Evolutionary conservation across 345 rosid genomes (phyloP), one percentile per base, ranked within the genome.

Genomic region (Nephelium lappaceum): DNA sequence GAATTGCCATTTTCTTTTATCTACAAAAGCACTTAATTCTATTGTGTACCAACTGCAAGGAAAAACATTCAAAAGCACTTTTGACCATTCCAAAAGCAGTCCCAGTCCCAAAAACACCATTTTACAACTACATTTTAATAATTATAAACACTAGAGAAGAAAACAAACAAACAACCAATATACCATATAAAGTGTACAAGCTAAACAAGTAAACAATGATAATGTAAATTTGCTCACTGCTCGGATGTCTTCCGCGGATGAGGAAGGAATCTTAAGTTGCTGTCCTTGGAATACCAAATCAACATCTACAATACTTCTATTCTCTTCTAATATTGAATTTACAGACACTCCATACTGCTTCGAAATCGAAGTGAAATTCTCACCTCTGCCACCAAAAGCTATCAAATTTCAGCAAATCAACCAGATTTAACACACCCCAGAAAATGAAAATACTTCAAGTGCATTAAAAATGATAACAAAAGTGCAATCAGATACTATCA

Each of bases 361-460:
- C 15, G 85, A 86, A 81, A 83, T 75, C 2, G 85, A 86, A 71
- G 78, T 74, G 75, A 83, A 15, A 5, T 79, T 81, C 69, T 86
- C 85, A 49, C 80, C 86, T 78, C 88, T 86, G 82, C 62, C 39
- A 79, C 60, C 25, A 11, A 57, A 67, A 57, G 2, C 45, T 38
- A 61, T 16, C 16, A n/a, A 18, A 53, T 24, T 14, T 31, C 76
- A 66, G 14, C 62, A 57, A 57, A 57, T 57, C 24, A 57, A 19
- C 24, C 62, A n/a, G 10, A 19, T 18, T 57, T 57, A n/a, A 49
- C 14, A 15, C 55, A 12, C 18, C 58, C 62, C 47, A 64, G 41
- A 21, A 39, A 49, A 39, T 9, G n/a, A 21, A 11, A 11, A 39
- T 24, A 19, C 10, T 75, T 16, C 21, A 66, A 75, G 66, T 36